phyloP scores from a whole-genome alignment of 257 asterid genomes.

The Nemophila menziesii region DNA sequence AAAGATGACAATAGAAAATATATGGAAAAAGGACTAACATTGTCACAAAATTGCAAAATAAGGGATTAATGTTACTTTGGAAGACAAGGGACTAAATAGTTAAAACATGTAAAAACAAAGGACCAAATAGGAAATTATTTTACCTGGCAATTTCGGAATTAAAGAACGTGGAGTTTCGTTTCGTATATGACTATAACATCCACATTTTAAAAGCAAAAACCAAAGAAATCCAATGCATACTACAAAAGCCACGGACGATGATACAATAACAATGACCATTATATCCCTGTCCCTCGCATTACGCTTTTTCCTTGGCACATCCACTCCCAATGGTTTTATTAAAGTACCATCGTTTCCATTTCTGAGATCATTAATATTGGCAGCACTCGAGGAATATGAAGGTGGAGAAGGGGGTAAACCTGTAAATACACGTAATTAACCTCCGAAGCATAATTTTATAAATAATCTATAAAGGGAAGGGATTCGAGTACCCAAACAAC shows the following conservation, averaged over 20 bases:
- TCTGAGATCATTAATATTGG: slow-evolving; percentile 31
- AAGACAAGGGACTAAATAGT: too few relatives aligned
- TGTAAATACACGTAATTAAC: slow-evolving; percentile 18
- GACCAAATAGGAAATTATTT: neutral
- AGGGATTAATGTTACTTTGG: too few relatives aligned
- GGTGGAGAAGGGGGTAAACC: slow-evolving; percentile 95
- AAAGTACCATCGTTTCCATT: slow-evolving; percentile 27
- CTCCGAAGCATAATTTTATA: slow-evolving; percentile 3
- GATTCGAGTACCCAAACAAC: slow-evolving; percentile 26
- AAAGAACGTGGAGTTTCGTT: slow-evolving; percentile 21
- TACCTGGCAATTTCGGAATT: slow-evolving; percentile 46
- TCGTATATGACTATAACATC: slow-evolving; percentile 14
- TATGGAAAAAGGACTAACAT: too few relatives aligned
- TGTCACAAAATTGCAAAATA: too few relatives aligned
- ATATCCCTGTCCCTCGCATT: slow-evolving; percentile 27
- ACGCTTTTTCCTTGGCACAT: slow-evolving; percentile 42
- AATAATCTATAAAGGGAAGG: neutral
- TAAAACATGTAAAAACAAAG: too few relatives aligned
- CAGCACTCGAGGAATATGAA: slow-evolving; percentile 30
- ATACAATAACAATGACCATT: slow-evolving; percentile 42
- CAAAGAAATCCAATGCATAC: slow-evolving; percentile 47
- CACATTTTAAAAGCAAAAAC: slow-evolving; percentile 38
- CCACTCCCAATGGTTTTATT: slow-evolving; percentile 76
- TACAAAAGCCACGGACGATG: slow-evolving; percentile 54
- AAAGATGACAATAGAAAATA: too few relatives aligned